Percentiles rank a stretch among this genome's conserved stretches.
Evolutionary conservation across 106 monocot genomes (phyloP).

Genomic region (Chionographis japonica): DNA sequence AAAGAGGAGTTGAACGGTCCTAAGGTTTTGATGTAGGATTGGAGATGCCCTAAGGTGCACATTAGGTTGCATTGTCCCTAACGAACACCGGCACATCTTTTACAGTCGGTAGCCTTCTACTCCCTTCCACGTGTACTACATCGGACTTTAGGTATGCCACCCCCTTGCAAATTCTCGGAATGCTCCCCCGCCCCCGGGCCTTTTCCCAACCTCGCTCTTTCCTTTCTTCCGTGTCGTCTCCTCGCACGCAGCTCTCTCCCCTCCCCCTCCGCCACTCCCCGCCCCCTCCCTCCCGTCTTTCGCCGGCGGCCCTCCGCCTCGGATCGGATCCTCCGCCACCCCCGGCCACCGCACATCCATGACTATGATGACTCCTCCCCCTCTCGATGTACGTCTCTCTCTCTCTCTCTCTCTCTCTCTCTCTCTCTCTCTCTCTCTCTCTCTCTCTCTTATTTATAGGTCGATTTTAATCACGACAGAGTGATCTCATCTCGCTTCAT

Average conservation of each 20-base stretch:
- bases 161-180: neutral
- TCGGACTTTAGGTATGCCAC: too few relatives aligned
- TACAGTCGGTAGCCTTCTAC: too few relatives aligned
- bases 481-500: neutral
- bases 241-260: neutral
- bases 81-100: too few relatives aligned
- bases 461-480: neutral
- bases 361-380: conserved; percentile 63
- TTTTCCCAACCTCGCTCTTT: too few relatives aligned
- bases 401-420: neutral
- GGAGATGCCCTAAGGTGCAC: too few relatives aligned
- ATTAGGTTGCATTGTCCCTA: too few relatives aligned
- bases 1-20: too few relatives aligned
- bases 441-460: neutral
- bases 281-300: neutral
- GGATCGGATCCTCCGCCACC: conserved; percentile 13
- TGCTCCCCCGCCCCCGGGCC: neutral
- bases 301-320: neutral
- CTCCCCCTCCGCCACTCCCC: neutral
- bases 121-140: too few relatives aligned
- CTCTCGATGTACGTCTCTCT: conserved; percentile 38
- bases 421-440: neutral
- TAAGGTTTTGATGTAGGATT: too few relatives aligned
- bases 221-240: neutral
- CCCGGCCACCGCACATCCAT: conserved; percentile 15